phyloP scores from a whole-genome alignment of 208 protist genomes.

The Zelonia costaricensis region DNA sequence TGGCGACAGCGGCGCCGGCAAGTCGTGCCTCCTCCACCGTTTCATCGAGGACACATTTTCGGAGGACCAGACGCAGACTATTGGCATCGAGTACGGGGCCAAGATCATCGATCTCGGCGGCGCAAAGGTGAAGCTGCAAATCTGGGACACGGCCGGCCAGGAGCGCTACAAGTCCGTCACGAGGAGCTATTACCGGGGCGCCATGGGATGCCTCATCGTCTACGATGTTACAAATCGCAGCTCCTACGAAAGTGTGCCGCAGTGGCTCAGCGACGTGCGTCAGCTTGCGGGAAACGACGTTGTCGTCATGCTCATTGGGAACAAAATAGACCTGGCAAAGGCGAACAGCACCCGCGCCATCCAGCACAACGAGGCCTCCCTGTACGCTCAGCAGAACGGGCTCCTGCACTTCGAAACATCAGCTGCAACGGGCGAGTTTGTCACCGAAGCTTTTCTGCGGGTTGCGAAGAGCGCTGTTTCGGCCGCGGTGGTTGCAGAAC shows the following conservation, averaged over 20 bases:
- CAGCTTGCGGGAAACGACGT: slow-evolving; percentile 91
- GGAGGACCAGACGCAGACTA: slow-evolving; percentile 96
- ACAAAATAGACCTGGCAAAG: slow-evolving; percentile 91
- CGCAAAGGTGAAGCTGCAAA: slow-evolving; percentile 96
- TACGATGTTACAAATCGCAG: slow-evolving; percentile 97
- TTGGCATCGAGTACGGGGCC: slow-evolving; percentile 98
- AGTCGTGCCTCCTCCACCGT: slow-evolving; percentile 96
- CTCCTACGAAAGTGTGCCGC: slow-evolving; percentile 95
- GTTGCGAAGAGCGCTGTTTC: slow-evolving; percentile 56
- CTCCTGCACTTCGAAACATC: slow-evolving; percentile 91
- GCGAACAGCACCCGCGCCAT: slow-evolving; percentile 81
- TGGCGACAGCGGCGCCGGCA: slow-evolving; percentile 91
- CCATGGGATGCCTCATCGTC: slow-evolving; percentile 97
- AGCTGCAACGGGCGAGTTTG: slow-evolving; percentile 92
- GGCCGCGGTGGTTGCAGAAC: background rate
- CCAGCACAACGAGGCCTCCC: slow-evolving; percentile 92
- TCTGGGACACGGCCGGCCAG: slow-evolving; percentile 98
- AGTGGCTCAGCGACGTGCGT: slow-evolving; percentile 96
- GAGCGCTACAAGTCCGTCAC: slow-evolving; percentile 99
- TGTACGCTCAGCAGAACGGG: slow-evolving; percentile 93
- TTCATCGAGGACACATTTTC: slow-evolving; percentile 97
- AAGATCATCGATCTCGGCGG: slow-evolving; percentile 92
- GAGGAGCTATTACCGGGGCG: slow-evolving; percentile 95
- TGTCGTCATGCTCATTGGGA: slow-evolving; percentile 92
- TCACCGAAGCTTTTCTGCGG: slow-evolving; percentile 93